Evolutionary conservation across 2,329 filamentous ascomycete genomes (phyloP).

Genomic region (Aspergillus awamori): DNA sequence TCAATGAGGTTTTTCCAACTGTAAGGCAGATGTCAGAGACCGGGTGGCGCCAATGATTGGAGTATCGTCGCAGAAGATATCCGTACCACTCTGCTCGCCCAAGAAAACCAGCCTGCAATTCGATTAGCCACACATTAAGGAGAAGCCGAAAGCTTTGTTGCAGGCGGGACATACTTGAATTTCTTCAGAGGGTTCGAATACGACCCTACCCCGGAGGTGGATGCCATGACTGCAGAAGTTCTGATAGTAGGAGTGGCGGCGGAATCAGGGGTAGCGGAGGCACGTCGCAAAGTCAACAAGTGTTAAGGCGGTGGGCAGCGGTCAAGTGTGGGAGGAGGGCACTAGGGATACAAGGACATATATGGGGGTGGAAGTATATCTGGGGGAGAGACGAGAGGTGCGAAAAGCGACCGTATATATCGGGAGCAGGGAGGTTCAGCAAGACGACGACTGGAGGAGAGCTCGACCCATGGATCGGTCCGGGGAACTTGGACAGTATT

Average conservation of each 20-base stretch:
- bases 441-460: conserved; percentile 14
- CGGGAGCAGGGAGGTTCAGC: conserved; percentile 7
- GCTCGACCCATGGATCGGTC: conserved; percentile 30
- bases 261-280: conserved; percentile 36
- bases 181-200: conserved; percentile 99
- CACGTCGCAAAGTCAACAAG: conserved; percentile 12
- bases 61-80: conserved; percentile 7
- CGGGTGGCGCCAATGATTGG: neutral
- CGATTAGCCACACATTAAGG: conserved; percentile 29
- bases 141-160: neutral
- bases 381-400: conserved; percentile 1
- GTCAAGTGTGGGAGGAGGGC: conserved; percentile 7
- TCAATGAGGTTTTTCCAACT: conserved; percentile 99
- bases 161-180: conserved; percentile 74
- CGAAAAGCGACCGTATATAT: conserved; percentile 9
- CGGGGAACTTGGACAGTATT: conserved; percentile 26
- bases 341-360: conserved; percentile 11
- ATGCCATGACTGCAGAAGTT: conserved; percentile 67
- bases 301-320: conserved; percentile 12
- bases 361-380: neutral
- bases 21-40: conserved; percentile 27
- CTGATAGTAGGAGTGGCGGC: conserved; percentile 24
- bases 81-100: conserved; percentile 94
- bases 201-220: conserved; percentile 71
- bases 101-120: conserved; percentile 83